phyloP scores from a whole-genome alignment of 164 flowering plant species.

The Magnolia kwangsiensis region DNA sequence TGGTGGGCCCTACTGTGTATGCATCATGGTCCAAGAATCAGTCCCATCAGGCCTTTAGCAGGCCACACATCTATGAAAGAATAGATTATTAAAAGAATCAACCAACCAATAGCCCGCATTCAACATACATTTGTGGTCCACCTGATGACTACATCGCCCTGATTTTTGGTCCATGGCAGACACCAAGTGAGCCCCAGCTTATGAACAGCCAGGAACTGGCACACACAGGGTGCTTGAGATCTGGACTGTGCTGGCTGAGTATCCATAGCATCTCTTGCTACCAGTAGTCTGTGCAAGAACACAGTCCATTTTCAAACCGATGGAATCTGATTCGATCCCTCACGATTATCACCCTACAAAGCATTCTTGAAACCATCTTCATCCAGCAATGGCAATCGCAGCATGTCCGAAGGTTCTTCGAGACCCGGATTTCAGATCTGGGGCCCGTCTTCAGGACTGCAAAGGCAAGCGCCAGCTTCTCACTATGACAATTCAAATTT shows the following conservation, averaged over 20 bases:
- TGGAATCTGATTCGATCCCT: conserved; percentile 87
- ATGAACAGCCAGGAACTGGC: background rate
- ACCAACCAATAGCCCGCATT: background rate
- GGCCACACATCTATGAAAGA: background rate
- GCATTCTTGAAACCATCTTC: conserved; percentile 56
- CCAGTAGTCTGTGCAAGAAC: conserved; percentile 84
- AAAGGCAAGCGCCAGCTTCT: conserved; percentile 73
- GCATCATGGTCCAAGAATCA: background rate
- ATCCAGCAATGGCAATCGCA: conserved; percentile 76
- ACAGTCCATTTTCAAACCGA: conserved; percentile 59
- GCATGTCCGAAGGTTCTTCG: conserved; percentile 74
- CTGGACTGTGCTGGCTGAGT: background rate
- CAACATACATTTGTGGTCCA: background rate
- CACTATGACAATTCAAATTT: conserved; percentile 66
- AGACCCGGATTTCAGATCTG: conserved; percentile 49
- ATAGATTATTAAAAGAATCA: background rate
- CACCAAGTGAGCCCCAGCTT: background rate
- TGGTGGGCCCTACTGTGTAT: background rate
- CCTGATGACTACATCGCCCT: background rate
- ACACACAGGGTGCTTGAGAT: background rate
- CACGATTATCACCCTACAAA: conserved; percentile 55
- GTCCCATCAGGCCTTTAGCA: background rate
- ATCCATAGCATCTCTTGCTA: conserved; percentile 19
- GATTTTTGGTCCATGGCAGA: background rate
- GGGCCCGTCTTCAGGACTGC: conserved; percentile 64